Conservation (phyloP, 306 rosid species). For the Casuarina equisetifolia region DNA sequence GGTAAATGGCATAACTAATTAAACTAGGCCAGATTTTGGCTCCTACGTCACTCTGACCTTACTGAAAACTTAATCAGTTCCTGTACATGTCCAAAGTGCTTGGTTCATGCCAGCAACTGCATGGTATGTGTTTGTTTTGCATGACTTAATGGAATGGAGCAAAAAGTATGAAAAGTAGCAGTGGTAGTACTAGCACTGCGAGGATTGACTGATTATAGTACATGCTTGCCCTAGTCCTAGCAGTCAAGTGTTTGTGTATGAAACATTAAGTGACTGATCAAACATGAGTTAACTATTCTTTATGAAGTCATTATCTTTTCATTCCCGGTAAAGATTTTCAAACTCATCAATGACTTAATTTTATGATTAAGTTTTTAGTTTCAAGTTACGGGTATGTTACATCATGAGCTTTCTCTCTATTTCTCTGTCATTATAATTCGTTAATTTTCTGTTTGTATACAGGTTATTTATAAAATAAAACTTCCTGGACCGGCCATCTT, state of each 20-base stretch:
- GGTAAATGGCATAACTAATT: not conserved
- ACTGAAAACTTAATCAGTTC: no score
- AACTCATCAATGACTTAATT: not conserved
- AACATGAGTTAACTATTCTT: not conserved
- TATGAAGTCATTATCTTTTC: not conserved
- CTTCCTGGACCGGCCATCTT: constrained; percentile 95
- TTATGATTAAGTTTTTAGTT: not conserved
- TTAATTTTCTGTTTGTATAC: not conserved
- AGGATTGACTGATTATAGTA: not conserved
- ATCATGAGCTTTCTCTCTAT: not conserved
- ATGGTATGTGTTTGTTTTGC: not conserved
- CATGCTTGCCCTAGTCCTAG: not conserved
- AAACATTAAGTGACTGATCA: not conserved
- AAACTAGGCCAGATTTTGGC: not conserved
- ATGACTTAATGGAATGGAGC: not conserved
- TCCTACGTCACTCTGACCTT: not conserved
- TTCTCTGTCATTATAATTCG: not conserved
- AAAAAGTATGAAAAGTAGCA: not conserved
- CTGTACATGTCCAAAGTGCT: not conserved
- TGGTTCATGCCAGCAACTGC: not conserved
- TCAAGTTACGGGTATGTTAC: not conserved
- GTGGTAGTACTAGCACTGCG: not conserved
- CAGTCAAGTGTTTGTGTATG: not conserved
- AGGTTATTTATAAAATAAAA: constrained; percentile 90
- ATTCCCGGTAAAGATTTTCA: not conserved